Conservation (phyloP, 2,329 filamentous ascomycete genomes). For the Hypoxylon sp. region DNA sequence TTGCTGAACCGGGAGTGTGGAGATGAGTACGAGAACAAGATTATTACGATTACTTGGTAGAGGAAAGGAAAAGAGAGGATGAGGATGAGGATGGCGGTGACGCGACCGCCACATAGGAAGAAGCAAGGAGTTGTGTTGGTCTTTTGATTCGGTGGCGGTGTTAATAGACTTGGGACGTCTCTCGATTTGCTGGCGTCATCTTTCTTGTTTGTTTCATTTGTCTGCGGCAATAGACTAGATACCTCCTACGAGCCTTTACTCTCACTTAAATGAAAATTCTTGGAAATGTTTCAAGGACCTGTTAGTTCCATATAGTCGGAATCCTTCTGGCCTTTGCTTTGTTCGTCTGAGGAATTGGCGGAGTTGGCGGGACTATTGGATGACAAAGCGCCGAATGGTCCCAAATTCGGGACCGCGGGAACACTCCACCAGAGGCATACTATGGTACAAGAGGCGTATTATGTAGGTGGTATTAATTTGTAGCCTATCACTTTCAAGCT, state of each 20-base stretch:
- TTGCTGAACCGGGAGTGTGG: conserved; percentile 49
- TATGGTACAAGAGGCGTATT: neutral
- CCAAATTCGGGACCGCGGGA: conserved; percentile 4
- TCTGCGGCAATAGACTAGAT: conserved; percentile 6
- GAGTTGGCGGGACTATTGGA: conserved; percentile 26
- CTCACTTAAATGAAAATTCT: conserved; percentile 3
- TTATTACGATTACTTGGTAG: conserved; percentile 56
- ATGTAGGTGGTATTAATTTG: conserved; percentile 12
- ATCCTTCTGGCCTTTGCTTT: conserved; percentile 29
- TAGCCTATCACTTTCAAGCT: conserved; percentile 31
- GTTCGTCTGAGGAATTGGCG: conserved; percentile 15
- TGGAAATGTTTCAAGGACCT: conserved; percentile 29
- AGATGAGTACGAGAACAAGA: conserved; percentile 55
- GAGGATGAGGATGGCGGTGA: neutral
- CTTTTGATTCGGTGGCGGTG: conserved; percentile 15
- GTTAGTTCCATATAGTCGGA: conserved; percentile 18
- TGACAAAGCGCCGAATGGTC: conserved; percentile 5
- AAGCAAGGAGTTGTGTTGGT: conserved; percentile 1
- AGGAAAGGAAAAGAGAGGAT: neutral
- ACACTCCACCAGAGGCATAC: neutral
- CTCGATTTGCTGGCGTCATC: conserved; percentile 33
- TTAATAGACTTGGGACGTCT: conserved; percentile 10
- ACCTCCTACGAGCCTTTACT: conserved; percentile 1
- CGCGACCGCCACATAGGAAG: neutral
- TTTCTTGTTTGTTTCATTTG: conserved; percentile 18